Evolutionary conservation across 2,329 filamentous ascomycete genomes (phyloP).

Genomic region (Ophiostoma triangulosporum): DNA sequence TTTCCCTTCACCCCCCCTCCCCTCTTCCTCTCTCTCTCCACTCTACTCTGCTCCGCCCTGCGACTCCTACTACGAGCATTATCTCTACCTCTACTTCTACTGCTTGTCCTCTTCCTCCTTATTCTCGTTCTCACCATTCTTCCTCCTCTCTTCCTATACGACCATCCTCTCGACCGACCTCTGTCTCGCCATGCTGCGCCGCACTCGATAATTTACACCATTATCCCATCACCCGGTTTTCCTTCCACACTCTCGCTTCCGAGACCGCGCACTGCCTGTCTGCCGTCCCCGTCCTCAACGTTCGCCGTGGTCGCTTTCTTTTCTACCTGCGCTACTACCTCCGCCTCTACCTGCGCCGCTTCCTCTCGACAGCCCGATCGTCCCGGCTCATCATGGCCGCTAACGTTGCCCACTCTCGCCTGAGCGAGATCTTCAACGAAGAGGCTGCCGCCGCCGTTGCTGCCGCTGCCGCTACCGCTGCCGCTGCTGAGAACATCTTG

Average conservation of each 20-base stretch:
- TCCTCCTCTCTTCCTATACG: not conserved
- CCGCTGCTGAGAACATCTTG: conserved; percentile 24
- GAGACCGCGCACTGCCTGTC: not conserved
- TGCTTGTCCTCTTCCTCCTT: not conserved
- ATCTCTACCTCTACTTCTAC: not conserved
- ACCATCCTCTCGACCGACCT: not conserved
- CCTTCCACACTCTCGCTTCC: not conserved
- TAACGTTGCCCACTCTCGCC: conserved; percentile 10
- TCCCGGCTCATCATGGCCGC: conserved; percentile 8
- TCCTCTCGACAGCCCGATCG: not conserved
- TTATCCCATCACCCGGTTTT: not conserved
- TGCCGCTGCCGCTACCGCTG: conserved; percentile 21
- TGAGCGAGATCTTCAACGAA: conserved; percentile 13
- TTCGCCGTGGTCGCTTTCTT: not conserved
- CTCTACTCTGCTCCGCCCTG: not conserved
- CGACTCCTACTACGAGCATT: not conserved
- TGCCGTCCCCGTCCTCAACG: not conserved
- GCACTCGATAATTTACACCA: not conserved
- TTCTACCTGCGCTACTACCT: not conserved
- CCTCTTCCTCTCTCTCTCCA: not conserved
- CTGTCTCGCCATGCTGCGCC: conserved; percentile 2
- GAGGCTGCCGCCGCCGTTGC: conserved; percentile 12
- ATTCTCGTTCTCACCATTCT: not conserved
- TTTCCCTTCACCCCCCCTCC: conserved; percentile 1
- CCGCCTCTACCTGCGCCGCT: not conserved